Evolutionary conservation across 768 basidiomycete species (phyloP).

Genomic region (Baorangia bicolor): DNA sequence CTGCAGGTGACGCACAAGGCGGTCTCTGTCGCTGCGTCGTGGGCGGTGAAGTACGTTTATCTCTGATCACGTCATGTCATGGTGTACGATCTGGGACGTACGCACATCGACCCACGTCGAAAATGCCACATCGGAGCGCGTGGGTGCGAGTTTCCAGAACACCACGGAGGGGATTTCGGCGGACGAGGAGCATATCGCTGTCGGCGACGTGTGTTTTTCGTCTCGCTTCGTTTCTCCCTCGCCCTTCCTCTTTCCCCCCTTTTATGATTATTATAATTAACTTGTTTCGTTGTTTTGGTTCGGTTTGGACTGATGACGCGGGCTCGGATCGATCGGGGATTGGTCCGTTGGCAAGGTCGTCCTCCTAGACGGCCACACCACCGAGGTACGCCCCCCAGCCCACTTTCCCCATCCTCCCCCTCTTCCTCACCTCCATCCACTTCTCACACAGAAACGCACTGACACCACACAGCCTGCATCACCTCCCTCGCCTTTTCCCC

Average conservation of each 20-base stretch:
- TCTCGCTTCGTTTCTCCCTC: neutral
- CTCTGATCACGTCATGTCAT: neutral
- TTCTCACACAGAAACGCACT: slow-evolving; percentile 70
- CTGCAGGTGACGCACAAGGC: slow-evolving; percentile 52
- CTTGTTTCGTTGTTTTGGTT: neutral
- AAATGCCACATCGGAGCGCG: slow-evolving; percentile 57
- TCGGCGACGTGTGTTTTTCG: slow-evolving; percentile 79
- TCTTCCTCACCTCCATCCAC: neutral
- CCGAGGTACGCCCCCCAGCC: slow-evolving; percentile 41
- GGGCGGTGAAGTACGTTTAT: slow-evolving; percentile 64
- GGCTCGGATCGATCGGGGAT: neutral
- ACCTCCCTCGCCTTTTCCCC: slow-evolving; percentile 51
- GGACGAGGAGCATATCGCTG: slow-evolving; percentile 70
- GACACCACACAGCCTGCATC: slow-evolving; percentile 79
- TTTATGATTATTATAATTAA: no score
- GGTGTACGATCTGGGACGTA: slow-evolving; percentile 52
- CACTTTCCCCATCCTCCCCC: neutral
- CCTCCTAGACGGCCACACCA: slow-evolving; percentile 67
- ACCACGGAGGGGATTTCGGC: slow-evolving; percentile 78
- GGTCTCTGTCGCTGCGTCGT: slow-evolving; percentile 66
- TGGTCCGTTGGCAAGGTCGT: slow-evolving; percentile 82
- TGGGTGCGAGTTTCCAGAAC: slow-evolving; percentile 55
- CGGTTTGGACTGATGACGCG: neutral
- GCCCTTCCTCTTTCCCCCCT: neutral
- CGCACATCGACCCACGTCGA: slow-evolving; percentile 50